These are phyloP conservation scores for Calonectria naviculata DNA, from an alignment of 2,329 filamentous ascomycete genomes.

Conservation along the genomic window DNA sequence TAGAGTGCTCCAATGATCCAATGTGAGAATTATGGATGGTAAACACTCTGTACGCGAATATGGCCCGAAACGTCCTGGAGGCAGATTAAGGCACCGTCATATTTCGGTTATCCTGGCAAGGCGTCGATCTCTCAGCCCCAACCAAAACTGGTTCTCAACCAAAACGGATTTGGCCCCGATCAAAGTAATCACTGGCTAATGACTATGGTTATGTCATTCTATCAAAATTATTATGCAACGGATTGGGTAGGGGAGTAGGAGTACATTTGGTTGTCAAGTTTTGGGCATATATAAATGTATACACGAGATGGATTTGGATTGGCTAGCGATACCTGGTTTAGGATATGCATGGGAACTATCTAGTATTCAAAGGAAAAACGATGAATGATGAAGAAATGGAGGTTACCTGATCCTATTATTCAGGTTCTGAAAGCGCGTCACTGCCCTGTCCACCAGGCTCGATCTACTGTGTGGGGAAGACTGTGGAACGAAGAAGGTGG, in stretches of 20 bases:
- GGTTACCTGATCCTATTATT: not conserved
- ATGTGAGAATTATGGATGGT: not conserved
- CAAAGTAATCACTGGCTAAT: not conserved
- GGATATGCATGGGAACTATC: not conserved
- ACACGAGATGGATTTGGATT: not conserved
- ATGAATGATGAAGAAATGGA: constrained; percentile 5
- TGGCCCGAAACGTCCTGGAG: not conserved
- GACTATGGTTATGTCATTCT: not conserved
- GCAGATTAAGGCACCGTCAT: not conserved
- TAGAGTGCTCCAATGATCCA: not conserved
- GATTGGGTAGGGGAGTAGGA: not conserved
- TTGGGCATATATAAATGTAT: not conserved
- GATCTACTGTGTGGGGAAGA: not conserved
- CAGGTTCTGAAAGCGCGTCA: not conserved
- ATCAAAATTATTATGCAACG: not conserved
- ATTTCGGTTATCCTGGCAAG: not conserved
- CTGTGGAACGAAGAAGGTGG: not conserved
- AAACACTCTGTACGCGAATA: not conserved
- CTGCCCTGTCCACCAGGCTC: not conserved
- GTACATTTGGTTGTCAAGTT: not conserved
- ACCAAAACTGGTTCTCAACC: not conserved
- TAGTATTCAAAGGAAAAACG: not conserved
- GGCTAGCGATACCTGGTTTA: not conserved
- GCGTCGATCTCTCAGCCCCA: not conserved
- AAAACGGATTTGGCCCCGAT: not conserved